phyloP scores from a whole-genome alignment of 1,284 basidiomycete species.

The Mycena sp. region DNA sequence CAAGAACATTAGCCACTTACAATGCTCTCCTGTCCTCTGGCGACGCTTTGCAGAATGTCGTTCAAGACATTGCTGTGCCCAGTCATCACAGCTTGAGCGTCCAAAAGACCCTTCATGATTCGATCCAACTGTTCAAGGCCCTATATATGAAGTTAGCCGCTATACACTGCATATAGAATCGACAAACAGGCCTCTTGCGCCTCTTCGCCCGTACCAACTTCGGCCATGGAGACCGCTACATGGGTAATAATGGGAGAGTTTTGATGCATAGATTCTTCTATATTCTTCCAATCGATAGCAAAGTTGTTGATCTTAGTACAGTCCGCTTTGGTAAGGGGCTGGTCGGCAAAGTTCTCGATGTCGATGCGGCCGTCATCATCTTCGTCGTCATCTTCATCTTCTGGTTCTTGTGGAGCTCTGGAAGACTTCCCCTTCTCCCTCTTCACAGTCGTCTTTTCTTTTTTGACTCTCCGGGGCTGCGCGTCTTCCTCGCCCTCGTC shows the following conservation, averaged over 20 bases:
- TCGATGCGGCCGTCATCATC: constrained; percentile 63
- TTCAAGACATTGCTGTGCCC: constrained; percentile 63
- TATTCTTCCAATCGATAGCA: constrained; percentile 65
- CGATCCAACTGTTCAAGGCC: constrained; percentile 65
- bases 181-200: constrained; percentile 56
- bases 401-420: constrained; percentile 44
- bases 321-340: constrained; percentile 64
- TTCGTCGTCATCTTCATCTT: constrained; percentile 43
- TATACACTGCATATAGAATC: constrained; percentile 7
- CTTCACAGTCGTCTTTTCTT: constrained; percentile 52
- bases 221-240: constrained; percentile 69
- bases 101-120: constrained; percentile 73
- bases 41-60: constrained; percentile 63
- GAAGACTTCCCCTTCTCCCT: constrained; percentile 32
- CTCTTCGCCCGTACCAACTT: constrained; percentile 60
- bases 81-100: constrained; percentile 67
- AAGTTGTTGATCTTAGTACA: constrained; percentile 62
- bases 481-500: constrained; percentile 59
- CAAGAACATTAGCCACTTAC: constrained; percentile 50
- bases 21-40: constrained; percentile 62
- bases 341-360: constrained; percentile 64
- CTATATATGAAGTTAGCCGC: constrained; percentile 45
- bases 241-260: constrained; percentile 60
- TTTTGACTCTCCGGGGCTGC: constrained; percentile 45
- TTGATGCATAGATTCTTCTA: constrained; percentile 56